A percentile compares a stretch with the other conserved stretches of the same genome.
Conservation (phyloP, 2,329 filamentous ascomycete species). For the Monilinia fructigena region DNA sequence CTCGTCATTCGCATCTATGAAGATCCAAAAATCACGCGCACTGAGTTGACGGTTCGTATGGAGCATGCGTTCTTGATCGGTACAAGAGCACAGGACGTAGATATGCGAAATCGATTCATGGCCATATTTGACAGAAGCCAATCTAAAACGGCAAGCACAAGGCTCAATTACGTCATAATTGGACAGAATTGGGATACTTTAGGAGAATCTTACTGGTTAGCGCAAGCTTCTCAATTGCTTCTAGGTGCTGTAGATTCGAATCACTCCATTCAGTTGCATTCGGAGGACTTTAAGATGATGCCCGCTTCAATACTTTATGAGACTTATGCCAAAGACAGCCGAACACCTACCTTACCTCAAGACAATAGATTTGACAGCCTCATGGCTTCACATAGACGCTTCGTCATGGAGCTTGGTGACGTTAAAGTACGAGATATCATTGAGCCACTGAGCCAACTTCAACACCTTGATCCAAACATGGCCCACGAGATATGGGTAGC, state of each 20-base stretch:
- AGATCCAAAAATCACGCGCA: constrained; percentile 90
- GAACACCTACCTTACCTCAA: constrained; percentile 65
- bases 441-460: constrained; percentile 85
- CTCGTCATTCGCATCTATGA: constrained; percentile 98
- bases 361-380: constrained; percentile 82
- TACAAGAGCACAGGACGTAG: constrained; percentile 85
- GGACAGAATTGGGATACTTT: constrained; percentile 97
- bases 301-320: constrained; percentile 72
- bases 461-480: constrained; percentile 80
- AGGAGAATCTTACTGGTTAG: constrained; percentile 92
- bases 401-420: constrained; percentile 78
- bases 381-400: constrained; percentile 75
- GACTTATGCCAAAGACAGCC: constrained; percentile 67
- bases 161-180: constrained; percentile 83
- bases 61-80: constrained; percentile 98
- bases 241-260: constrained; percentile 89
- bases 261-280: constrained; percentile 71
- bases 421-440: constrained; percentile 85
- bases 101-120: constrained; percentile 97
- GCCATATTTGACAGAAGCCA: constrained; percentile 92
- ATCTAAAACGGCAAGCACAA: constrained; percentile 85
- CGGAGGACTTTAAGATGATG: constrained; percentile 79
- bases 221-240: constrained; percentile 89
- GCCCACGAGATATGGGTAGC: constrained; percentile 88
- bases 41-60: constrained; percentile 93